A percentile compares a stretch with the other conserved stretches of the same genome.
Evolutionary conservation across 345 rosid genomes (phyloP).

Genomic region (Lepidium africanum): DNA sequence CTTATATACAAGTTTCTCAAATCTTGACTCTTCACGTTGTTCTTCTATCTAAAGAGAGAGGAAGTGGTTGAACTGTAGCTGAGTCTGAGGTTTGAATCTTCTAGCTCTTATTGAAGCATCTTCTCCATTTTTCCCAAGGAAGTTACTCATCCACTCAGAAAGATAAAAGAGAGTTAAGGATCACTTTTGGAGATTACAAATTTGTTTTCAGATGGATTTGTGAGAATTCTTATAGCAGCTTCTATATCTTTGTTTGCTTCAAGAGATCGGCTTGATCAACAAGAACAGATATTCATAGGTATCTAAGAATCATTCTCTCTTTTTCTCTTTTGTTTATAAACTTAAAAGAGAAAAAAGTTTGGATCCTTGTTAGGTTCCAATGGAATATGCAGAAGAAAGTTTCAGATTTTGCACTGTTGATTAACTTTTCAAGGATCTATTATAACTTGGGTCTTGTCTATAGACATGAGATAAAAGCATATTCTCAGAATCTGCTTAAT

Average conservation of each 20-base stretch:
- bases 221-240: conserved; percentile 10
- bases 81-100: conserved; percentile 18
- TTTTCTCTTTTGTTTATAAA: background rate
- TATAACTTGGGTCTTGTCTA: background rate
- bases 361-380: conserved; percentile 24
- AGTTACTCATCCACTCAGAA: conserved; percentile 18
- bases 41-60: conserved; percentile 9
- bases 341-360: background rate
- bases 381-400: conserved; percentile 24
- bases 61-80: conserved; percentile 20
- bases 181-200: background rate
- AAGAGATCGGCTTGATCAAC: conserved; percentile 4
- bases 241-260: conserved; percentile 5
- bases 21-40: conserved; percentile 32
- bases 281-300: conserved; percentile 9
- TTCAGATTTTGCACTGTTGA: background rate
- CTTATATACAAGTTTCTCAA: conserved; percentile 25
- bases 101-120: conserved; percentile 18
- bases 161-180: background rate
- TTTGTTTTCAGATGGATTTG: background rate
- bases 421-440: background rate
- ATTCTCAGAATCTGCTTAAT: background rate
- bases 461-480: background rate
- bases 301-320: background rate
- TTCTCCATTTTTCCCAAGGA: conserved; percentile 23